Conservation (phyloP, 768 basidiomycete genomes). For the Strobilomyces confusus region DNA sequence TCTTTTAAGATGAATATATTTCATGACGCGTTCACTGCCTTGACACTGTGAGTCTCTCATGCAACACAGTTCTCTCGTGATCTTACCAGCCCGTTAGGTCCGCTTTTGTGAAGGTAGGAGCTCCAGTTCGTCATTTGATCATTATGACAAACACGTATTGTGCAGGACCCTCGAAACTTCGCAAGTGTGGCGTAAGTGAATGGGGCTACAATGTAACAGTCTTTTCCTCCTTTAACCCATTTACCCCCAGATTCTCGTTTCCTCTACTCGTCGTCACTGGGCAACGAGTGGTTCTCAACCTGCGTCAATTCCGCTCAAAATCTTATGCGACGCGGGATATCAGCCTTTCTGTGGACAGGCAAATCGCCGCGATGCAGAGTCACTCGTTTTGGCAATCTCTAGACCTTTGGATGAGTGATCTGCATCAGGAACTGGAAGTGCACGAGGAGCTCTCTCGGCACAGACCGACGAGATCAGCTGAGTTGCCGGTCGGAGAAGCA, state of each 20-base stretch:
- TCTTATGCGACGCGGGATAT: neutral
- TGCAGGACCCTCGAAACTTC: conserved; percentile 6
- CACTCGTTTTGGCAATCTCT: conserved; percentile 3
- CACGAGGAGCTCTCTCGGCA: neutral
- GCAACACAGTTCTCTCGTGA: neutral
- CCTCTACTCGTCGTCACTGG: conserved; percentile 15
- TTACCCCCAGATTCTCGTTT: neutral
- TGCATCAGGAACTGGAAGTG: neutral
- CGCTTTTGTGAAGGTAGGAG: neutral
- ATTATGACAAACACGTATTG: neutral
- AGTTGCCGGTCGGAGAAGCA: neutral
- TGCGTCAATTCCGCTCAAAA: neutral
- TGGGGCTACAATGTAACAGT: too few species aligned
- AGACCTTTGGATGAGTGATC: neutral
- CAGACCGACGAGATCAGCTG: neutral
- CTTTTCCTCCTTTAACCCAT: neutral
- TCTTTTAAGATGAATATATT: neutral
- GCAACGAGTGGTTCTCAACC: conserved; percentile 17
- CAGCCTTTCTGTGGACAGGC: neutral
- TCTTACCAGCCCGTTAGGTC: neutral
- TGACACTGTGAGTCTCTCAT: conserved; percentile 5
- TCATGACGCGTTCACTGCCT: neutral
- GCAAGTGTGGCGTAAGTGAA: neutral
- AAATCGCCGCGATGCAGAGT: neutral
- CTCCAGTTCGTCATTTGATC: neutral